phyloP scores from a whole-genome alignment of 2,329 filamentous ascomycete genomes.

The Colletotrichum navitas region DNA sequence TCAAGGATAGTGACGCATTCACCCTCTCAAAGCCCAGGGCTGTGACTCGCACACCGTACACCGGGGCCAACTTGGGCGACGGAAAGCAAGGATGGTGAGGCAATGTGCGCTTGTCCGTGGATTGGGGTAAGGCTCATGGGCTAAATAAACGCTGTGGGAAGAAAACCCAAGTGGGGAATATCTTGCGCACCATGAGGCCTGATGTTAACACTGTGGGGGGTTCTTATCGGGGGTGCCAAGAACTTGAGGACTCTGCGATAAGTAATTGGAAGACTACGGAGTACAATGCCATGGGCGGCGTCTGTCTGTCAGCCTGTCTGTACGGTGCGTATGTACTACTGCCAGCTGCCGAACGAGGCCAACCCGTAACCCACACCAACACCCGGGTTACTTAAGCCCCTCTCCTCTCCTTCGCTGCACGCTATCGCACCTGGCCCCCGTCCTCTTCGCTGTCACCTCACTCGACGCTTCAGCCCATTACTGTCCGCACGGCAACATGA shows the following conservation, averaged over 20 bases:
- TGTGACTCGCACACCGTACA: constrained; percentile 15
- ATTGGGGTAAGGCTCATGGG: constrained; percentile 1
- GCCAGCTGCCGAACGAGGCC: constrained; percentile 18
- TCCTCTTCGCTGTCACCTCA: constrained; percentile 24
- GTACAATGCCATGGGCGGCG: no score
- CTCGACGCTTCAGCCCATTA: constrained; percentile 26
- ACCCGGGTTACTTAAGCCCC: constrained; percentile 41
- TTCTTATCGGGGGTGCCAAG: not conserved
- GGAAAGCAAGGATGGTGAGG: constrained; percentile 17
- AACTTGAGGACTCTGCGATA: not conserved
- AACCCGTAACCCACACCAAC: constrained; percentile 16
- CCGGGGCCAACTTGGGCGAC: not conserved
- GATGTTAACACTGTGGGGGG: not conserved
- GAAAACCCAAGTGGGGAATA: constrained; percentile 1
- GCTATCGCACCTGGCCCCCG: constrained; percentile 16
- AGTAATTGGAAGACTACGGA: no score
- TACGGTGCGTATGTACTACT: not conserved
- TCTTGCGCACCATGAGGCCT: not conserved
- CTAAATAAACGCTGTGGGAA: not conserved
- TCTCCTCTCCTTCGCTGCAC: constrained; percentile 32
- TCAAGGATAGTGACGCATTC: constrained; percentile 21
- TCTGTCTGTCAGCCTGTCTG: not conserved
- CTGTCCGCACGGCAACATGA: constrained; percentile 41
- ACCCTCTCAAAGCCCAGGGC: not conserved
- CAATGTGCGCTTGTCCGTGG: constrained; percentile 3